Evolutionary conservation across 805 yeast species (phyloP).

Genomic region (Maudiozyma barnettii): DNA sequence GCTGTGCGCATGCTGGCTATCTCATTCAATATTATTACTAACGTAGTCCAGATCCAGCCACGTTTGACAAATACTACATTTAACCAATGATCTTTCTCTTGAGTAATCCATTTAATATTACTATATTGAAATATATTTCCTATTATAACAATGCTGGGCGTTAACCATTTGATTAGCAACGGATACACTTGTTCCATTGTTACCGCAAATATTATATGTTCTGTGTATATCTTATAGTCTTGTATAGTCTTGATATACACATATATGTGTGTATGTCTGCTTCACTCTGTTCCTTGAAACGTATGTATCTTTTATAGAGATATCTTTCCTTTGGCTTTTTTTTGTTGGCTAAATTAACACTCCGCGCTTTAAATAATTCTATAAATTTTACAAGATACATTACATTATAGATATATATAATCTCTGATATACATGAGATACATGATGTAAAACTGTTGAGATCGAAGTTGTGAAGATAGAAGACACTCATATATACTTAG

Average conservation of each 20-base stretch:
- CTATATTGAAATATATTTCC: background rate
- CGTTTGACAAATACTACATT: constrained; percentile 71
- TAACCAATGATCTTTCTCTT: constrained; percentile 55
- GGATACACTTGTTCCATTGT: too few relatives aligned
- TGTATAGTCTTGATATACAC: background rate
- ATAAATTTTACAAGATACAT: too few relatives aligned
- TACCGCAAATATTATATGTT: background rate
- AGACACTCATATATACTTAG: background rate
- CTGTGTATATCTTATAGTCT: background rate
- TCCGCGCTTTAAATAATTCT: too few relatives aligned
- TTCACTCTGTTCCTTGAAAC: background rate
- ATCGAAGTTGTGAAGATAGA: too few relatives aligned
- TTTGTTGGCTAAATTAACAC: background rate
- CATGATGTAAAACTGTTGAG: too few relatives aligned
- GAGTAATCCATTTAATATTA: background rate
- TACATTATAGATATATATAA: too few relatives aligned
- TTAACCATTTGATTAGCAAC: background rate
- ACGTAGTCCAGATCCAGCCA: constrained; percentile 89
- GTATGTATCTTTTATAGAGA: too few relatives aligned
- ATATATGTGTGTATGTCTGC: background rate
- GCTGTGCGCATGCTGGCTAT: background rate
- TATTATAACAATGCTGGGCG: background rate
- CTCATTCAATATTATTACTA: background rate
- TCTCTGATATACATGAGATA: too few relatives aligned
- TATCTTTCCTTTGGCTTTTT: background rate